A percentile compares a stretch with the other conserved stretches of the same genome.
Conservation (phyloP, 805 yeast genomes). For the Nakazawaea holstii region DNA sequence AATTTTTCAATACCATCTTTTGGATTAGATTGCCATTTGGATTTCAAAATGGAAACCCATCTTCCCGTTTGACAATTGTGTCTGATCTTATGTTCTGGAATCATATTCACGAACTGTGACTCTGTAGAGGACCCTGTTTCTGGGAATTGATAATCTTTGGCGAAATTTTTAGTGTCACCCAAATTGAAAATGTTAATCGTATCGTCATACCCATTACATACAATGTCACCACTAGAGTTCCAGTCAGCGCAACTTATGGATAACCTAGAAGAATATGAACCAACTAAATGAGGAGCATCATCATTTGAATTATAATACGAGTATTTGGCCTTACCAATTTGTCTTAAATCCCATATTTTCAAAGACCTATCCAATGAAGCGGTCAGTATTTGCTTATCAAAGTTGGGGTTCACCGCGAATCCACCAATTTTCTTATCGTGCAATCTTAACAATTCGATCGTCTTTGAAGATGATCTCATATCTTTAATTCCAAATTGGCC, state of each 20-base stretch:
- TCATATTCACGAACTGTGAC: conserved; percentile 32
- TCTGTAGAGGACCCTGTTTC: conserved; percentile 12
- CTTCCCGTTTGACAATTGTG: conserved; percentile 97
- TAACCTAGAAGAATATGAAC: conserved; percentile 65
- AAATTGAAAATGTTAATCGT: conserved; percentile 69
- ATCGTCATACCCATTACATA: conserved; percentile 92
- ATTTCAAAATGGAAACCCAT: conserved; percentile 90
- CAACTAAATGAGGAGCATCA: conserved; percentile 45
- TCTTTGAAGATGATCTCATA: conserved; percentile 32
- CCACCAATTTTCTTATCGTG: conserved; percentile 94
- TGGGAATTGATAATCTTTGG: conserved; percentile 15
- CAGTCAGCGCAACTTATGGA: conserved; percentile 86
- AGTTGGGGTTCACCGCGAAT: conserved; percentile 70
- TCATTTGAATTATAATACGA: conserved; percentile 45
- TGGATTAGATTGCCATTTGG: conserved; percentile 80
- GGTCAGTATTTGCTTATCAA: conserved; percentile 65
- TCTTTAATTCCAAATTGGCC: conserved; percentile 82
- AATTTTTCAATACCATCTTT: conserved; percentile 72
- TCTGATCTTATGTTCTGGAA: conserved; percentile 58
- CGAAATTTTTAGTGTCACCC: conserved; percentile 27
- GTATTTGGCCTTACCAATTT: conserved; percentile 43
- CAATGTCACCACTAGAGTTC: conserved; percentile 62
- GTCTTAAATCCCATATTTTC: conserved; percentile 83
- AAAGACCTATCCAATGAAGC: conserved; percentile 85
- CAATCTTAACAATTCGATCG: conserved; percentile 44